phyloP scores from a whole-genome alignment of 1,284 basidiomycete species.

The Mycena citricolor region DNA sequence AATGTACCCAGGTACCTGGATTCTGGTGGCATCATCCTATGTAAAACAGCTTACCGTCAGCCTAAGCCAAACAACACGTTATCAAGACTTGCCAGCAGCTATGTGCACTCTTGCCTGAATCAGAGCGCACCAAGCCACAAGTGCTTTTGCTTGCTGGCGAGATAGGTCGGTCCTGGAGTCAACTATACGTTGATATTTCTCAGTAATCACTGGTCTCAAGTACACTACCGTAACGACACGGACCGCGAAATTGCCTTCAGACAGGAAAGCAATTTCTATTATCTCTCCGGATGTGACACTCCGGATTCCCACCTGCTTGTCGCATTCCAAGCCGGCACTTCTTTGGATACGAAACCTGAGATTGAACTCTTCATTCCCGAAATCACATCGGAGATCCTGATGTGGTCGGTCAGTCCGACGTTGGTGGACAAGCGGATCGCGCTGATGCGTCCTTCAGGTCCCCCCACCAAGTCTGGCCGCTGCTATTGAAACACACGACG shows the following conservation, averaged over 20 bases:
- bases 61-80: constrained; percentile 13
- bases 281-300: constrained; percentile 77
- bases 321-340: constrained; percentile 51
- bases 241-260: constrained; percentile 82
- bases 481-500: constrained; percentile 56
- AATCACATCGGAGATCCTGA: constrained; percentile 67
- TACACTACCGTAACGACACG: constrained; percentile 75
- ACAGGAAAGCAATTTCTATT: constrained; percentile 86
- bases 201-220: not conserved
- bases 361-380: constrained; percentile 76
- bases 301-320: constrained; percentile 72
- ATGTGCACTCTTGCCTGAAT: constrained; percentile 5
- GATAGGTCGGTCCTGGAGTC: constrained; percentile 41
- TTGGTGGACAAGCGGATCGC: no score
- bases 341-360: constrained; percentile 44
- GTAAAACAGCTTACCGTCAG: not conserved
- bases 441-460: no score
- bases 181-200: not conserved
- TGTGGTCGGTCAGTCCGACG: no score
- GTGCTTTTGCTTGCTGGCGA: constrained; percentile 61
- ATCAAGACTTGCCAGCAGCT: constrained; percentile 11
- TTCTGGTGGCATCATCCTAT: no score
- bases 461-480: constrained; percentile 73
- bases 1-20: no score
- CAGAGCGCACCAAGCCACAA: constrained; percentile 50